phyloP scores from a whole-genome alignment of 192 early-diverging fungal genomes.

The Rhizoclosmatium globosum region DNA sequence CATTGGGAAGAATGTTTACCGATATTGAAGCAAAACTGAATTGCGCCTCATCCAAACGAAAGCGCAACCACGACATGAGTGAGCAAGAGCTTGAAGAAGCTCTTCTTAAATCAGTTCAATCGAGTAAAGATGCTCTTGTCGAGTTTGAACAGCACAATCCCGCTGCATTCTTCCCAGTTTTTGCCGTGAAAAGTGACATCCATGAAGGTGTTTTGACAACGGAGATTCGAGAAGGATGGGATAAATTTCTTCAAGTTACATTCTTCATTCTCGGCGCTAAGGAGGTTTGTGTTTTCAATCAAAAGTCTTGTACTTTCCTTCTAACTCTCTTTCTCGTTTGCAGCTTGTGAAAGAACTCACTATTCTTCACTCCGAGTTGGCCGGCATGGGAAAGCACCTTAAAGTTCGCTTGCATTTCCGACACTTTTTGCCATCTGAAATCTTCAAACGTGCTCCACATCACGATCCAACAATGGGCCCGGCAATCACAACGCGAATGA shows the following conservation, averaged over 20 bases:
- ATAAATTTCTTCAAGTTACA: conserved; percentile 20
- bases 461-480: not conserved
- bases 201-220: not conserved
- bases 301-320: too few relatives aligned
- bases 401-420: conserved; percentile 1
- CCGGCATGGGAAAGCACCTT: not conserved
- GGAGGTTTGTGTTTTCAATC: conserved; percentile 2
- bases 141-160: conserved; percentile 21
- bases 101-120: not conserved
- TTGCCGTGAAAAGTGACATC: not conserved
- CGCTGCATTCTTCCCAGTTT: conserved; percentile 3
- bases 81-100: not conserved
- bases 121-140: not conserved
- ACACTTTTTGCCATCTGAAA: conserved; percentile 1
- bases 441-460: not conserved
- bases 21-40: conserved; percentile 11
- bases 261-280: conserved; percentile 31
- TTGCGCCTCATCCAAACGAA: not conserved
- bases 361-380: not conserved
- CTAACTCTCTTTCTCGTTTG: not conserved
- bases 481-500: not conserved
- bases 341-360: conserved; percentile 22
- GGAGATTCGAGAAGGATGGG: conserved; percentile 15
- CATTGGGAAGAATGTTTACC: not conserved
- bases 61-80: not conserved